These are phyloP conservation scores for Aspergillus avenaceus DNA, from an alignment of 495 filamentous ascomycete species.

Conservation along the genomic window DNA sequence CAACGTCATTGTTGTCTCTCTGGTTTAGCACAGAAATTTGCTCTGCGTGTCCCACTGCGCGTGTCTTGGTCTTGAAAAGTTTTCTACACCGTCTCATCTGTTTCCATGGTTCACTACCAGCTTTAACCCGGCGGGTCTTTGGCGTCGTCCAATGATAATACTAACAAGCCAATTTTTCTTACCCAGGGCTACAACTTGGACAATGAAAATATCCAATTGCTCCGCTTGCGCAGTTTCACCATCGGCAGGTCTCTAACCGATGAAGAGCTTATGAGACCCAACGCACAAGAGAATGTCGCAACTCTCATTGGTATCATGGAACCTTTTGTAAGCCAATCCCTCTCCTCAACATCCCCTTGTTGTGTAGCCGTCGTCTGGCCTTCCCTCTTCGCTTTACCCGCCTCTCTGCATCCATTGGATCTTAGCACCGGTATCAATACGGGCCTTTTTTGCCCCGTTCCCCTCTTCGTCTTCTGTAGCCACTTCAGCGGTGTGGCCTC, in stretches of 20 bases:
- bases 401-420: conserved; percentile 30
- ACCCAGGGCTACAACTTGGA: conserved; percentile 66
- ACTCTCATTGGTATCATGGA: conserved; percentile 55
- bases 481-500: conserved; percentile 20
- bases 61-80: conserved; percentile 18
- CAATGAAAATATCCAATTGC: conserved; percentile 68
- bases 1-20: conserved; percentile 6
- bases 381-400: conserved; percentile 22
- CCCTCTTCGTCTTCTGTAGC: conserved; percentile 12
- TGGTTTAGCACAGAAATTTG: conserved; percentile 16
- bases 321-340: conserved; percentile 54
- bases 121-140: conserved; percentile 11
- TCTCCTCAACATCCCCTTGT: conserved; percentile 14
- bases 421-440: conserved; percentile 18
- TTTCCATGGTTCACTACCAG: conserved; percentile 41
- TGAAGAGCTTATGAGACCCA: conserved; percentile 42
- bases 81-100: conserved; percentile 34
- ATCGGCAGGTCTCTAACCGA: conserved; percentile 62
- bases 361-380: conserved; percentile 19
- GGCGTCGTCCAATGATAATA: conserved; percentile 17
- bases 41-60: conserved; percentile 17
- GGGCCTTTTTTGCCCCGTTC: conserved; percentile 12
- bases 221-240: conserved; percentile 74
- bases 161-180: conserved; percentile 13
- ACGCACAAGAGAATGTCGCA: conserved; percentile 52